These are phyloP conservation scores for Rubia peregrina DNA, from an alignment of 305 asterid genomes.

Conservation along the genomic window DNA sequence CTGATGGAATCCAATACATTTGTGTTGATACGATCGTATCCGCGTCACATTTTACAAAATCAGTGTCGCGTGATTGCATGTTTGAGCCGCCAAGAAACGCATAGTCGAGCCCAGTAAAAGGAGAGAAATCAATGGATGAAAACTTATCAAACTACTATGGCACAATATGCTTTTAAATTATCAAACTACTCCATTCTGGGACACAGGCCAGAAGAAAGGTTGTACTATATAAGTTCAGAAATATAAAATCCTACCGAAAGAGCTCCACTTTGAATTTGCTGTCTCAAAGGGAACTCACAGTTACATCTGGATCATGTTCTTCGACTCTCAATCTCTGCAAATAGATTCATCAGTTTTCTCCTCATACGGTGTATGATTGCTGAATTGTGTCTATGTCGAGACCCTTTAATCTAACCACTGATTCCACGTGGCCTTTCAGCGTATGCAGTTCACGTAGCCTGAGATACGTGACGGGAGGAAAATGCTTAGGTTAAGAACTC, in stretches of 20 bases:
- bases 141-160: slow-evolving; percentile 21
- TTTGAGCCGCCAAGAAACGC: background rate
- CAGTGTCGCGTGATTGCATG: too few relatives aligned
- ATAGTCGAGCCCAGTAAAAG: background rate
- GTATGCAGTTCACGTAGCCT: slow-evolving; percentile 86
- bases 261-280: slow-evolving; percentile 15
- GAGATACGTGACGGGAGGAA: background rate
- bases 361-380: slow-evolving; percentile 88
- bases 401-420: slow-evolving; percentile 90
- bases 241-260: slow-evolving; percentile 18
- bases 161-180: slow-evolving; percentile 16
- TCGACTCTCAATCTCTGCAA: slow-evolving; percentile 12
- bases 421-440: slow-evolving; percentile 89
- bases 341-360: slow-evolving; percentile 8
- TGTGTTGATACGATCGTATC: too few relatives aligned
- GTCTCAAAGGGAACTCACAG: slow-evolving; percentile 18
- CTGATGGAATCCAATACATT: too few relatives aligned
- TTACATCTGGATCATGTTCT: slow-evolving; percentile 15
- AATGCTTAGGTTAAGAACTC: too few relatives aligned
- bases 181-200: slow-evolving; percentile 15
- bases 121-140: slow-evolving; percentile 11
- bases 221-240: slow-evolving; percentile 10
- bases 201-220: slow-evolving; percentile 11
- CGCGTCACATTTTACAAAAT: too few relatives aligned
- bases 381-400: slow-evolving; percentile 94